Conservation (phyloP, 176 grass and related monocot species). For the Juncus effusus region DNA sequence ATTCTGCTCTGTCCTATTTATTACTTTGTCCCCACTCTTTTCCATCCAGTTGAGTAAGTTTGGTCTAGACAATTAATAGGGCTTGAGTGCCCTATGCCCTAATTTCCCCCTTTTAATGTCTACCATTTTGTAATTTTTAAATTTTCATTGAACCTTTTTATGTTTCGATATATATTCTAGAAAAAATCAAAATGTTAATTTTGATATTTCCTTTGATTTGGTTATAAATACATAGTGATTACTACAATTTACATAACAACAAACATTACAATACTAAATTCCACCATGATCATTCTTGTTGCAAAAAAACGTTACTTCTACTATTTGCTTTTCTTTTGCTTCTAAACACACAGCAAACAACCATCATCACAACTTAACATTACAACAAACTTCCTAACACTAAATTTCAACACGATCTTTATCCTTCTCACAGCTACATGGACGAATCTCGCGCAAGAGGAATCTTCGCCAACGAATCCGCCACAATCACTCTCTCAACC, state of each 20-base stretch:
- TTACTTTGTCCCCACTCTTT: conserved; percentile 1
- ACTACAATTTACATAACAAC: not conserved
- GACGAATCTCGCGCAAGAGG: conserved; percentile 56
- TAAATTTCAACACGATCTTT: not conserved
- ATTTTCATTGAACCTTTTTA: too few relatives aligned
- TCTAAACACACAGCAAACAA: not conserved
- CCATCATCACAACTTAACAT: not conserved
- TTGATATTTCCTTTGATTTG: too few relatives aligned
- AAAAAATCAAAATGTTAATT: too few relatives aligned
- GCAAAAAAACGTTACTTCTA: not conserved
- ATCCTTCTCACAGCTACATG: conserved; percentile 48
- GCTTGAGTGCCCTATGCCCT: not conserved
- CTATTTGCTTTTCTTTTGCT: not conserved
- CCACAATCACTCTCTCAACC: conserved; percentile 48
- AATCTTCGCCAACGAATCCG: conserved; percentile 62
- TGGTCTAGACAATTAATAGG: conserved; percentile 14
- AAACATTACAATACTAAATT: not conserved
- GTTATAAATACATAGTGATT: too few relatives aligned
- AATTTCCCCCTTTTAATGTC: not conserved
- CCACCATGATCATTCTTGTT: too few relatives aligned
- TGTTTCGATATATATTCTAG: too few relatives aligned
- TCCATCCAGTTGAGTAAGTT: conserved; percentile 12
- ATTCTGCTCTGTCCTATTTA: conserved; percentile 18
- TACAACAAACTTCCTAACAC: not conserved
- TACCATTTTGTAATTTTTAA: too few relatives aligned